A percentile compares a stretch with the other conserved stretches of the same genome.
These are phyloP conservation scores for Bipolaris sorokiniana DNA, from an alignment of 2,329 filamentous ascomycete genomes.

Conservation along the genomic window DNA sequence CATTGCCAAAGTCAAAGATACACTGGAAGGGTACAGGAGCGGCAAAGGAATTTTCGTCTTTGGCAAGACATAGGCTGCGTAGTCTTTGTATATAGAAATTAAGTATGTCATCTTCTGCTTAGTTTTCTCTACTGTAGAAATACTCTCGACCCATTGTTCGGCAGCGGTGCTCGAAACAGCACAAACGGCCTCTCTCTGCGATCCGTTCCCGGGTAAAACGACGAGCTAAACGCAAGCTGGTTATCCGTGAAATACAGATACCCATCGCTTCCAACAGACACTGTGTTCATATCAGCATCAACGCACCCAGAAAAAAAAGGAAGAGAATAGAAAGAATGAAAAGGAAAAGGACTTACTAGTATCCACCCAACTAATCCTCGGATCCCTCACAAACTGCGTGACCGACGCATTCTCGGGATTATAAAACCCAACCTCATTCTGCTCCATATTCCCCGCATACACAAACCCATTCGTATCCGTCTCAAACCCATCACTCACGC, in stretches of 20 bases:
- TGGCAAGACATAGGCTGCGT: conserved; percentile 50
- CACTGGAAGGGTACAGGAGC: conserved; percentile 79
- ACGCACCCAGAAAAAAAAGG: background rate
- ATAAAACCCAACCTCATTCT: conserved; percentile 50
- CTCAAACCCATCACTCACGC: conserved; percentile 60
- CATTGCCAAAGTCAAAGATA: conserved; percentile 77
- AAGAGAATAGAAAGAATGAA: background rate
- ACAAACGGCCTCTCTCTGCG: conserved; percentile 52
- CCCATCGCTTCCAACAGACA: conserved; percentile 53
- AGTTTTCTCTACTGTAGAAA: conserved; percentile 20
- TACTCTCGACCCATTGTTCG: conserved; percentile 52
- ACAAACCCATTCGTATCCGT: conserved; percentile 58
- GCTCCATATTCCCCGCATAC: conserved; percentile 59
- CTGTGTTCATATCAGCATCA: conserved; percentile 17
- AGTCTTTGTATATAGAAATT: background rate
- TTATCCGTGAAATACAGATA: conserved; percentile 63
- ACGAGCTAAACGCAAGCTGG: conserved; percentile 51
- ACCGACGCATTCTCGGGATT: conserved; percentile 55
- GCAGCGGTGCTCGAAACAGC: conserved; percentile 51
- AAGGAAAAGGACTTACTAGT: conserved; percentile 43
- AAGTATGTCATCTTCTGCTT: background rate
- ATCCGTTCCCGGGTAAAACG: conserved; percentile 53
- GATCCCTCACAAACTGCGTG: conserved; percentile 54
- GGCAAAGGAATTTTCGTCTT: conserved; percentile 94
- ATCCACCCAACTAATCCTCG: conserved; percentile 59